Evolutionary conservation across 2,329 filamentous ascomycete species (phyloP).

Genomic region (Ceratocystis huliohia): DNA sequence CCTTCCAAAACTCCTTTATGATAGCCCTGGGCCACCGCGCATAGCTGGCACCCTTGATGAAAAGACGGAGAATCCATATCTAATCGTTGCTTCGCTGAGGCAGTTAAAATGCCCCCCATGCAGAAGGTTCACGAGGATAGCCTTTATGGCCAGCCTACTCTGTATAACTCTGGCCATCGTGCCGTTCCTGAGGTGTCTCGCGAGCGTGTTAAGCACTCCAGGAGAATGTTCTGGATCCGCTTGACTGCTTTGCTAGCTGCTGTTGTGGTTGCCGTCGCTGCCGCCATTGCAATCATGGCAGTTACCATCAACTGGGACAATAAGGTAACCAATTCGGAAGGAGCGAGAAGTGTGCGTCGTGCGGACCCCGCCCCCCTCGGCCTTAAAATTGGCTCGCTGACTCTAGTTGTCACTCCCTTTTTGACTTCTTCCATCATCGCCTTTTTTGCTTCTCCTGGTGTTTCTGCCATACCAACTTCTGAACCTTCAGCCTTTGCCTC

Average conservation of each 20-base stretch:
- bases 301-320: conserved; percentile 11
- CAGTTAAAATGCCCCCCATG: neutral
- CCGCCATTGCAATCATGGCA: conserved; percentile 11
- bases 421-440: conserved; percentile 12
- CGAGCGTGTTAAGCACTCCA: conserved; percentile 11
- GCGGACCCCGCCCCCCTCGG: conserved; percentile 10
- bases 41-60: neutral
- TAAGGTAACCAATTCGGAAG: conserved; percentile 9
- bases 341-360: conserved; percentile 9
- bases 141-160: conserved; percentile 12
- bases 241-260: conserved; percentile 3
- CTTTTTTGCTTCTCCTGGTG: neutral
- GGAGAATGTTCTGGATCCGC: conserved; percentile 16
- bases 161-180: conserved; percentile 11
- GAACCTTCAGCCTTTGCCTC: conserved; percentile 2
- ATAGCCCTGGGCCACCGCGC: neutral
- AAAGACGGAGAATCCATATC: neutral
- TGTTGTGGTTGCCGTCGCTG: conserved; percentile 15
- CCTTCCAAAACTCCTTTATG: neutral
- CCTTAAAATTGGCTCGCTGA: neutral
- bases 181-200: conserved; percentile 4
- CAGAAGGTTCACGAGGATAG: neutral
- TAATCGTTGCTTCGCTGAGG: neutral
- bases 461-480: neutral
- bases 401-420: conserved; percentile 7